phyloP scores from a whole-genome alignment of 2,329 filamentous ascomycete species.

The Boeremia exigua region DNA sequence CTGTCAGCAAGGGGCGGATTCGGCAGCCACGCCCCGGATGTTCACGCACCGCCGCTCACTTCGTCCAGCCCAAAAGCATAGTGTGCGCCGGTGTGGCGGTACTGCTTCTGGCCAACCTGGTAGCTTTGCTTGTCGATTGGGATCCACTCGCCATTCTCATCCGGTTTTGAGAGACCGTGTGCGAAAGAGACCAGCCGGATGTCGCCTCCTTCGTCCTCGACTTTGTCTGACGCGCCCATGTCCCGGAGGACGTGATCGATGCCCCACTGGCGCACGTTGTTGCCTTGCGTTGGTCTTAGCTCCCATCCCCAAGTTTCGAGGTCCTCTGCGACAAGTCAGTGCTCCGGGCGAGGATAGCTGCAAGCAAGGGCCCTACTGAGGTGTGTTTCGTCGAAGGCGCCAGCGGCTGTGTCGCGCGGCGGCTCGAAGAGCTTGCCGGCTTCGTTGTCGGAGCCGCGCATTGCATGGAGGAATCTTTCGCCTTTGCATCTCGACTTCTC shows the following conservation, averaged over 20 bases:
- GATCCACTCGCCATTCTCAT: background rate
- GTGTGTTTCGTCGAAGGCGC: background rate
- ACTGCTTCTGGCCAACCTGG: background rate
- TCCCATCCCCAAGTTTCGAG: background rate
- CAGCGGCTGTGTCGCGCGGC: background rate
- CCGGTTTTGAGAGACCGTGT: background rate
- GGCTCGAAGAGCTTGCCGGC: slow-evolving; percentile 4
- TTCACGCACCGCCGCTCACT: background rate
- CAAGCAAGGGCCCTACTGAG: background rate
- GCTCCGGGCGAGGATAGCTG: too few species aligned
- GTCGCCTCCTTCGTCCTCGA: background rate
- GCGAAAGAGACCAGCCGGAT: background rate
- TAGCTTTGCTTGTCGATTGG: background rate
- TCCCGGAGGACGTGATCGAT: slow-evolving; percentile 1
- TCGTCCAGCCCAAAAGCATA: background rate
- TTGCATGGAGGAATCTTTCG: background rate
- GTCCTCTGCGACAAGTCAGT: background rate
- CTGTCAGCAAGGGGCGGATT: background rate
- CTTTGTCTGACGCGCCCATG: background rate
- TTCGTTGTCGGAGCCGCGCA: slow-evolving; percentile 4
- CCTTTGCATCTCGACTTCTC: background rate
- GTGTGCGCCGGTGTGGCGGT: background rate
- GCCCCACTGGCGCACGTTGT: background rate
- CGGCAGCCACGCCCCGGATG: too few species aligned
- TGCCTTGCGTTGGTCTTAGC: too few species aligned